Base-by-base conservation (phyloP, 2,329 filamentous ascomycete species). In the Amesomyces nigricolor region DNA sequence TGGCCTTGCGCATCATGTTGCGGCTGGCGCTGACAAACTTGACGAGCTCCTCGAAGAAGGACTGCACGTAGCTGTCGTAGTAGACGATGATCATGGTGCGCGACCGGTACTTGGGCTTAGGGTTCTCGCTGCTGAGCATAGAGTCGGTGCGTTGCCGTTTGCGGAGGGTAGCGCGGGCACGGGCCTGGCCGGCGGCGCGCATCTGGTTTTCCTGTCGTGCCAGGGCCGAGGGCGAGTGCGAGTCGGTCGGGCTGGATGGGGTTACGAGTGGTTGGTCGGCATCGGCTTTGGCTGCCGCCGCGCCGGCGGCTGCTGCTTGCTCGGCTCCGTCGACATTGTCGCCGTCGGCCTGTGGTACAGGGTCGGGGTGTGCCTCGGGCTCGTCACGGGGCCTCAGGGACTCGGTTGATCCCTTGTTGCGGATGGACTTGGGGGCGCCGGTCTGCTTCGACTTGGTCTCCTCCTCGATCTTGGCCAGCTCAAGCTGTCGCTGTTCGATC, bases 51-150 rank as follows among this genome's bases (percentile, higher is more conserved):
- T 95, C 91, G 61, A 96, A 90, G 39, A 86, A 83, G 49, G 83
- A 83, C 67, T 96, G 91, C 3, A 95, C 86, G 59, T 89, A 86
- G 62, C 87, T 89, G 67, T 96, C 91, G 68, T 96, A 96, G 71
- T 90, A 91, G n/a, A 96, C 88, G 40, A 94, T 85, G 46, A 92
- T 86, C 78, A 89, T 87, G 55, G 79, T 85, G 61, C 87, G 82
- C 3, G 83, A 84, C 53, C 88, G 83, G 67, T 87, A 87, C 59
- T 83, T 81, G 10, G 75, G 70, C 1, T 75, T 68, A 2, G 72
- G 68, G 10, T 70, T 70, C 37, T 80, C 77, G 37, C 70, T 73
- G 42, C 78, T 82, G 49, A 77, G 63, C 62, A 82, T 71, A 0
- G 80, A 82, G 22, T 78, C 72, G 11, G 77, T 75, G 51, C 78